These are phyloP conservation scores for Aspergillus udagawae DNA, from an alignment of 2,329 filamentous ascomycete genomes.

Conservation along the genomic window DNA sequence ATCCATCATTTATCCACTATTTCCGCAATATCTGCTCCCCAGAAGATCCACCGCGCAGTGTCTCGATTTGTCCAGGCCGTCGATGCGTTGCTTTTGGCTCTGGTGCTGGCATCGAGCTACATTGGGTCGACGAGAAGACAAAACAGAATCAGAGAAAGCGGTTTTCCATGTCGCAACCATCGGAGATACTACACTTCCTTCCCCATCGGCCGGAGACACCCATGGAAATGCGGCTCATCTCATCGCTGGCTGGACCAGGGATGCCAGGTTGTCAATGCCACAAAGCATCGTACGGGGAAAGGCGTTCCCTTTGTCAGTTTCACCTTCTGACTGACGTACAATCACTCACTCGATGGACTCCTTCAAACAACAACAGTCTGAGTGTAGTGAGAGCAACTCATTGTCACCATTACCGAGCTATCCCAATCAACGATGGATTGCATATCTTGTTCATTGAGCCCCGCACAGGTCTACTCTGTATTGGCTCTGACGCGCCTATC, in stretches of 20 bases:
- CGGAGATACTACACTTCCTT: conserved; percentile 53
- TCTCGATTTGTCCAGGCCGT: conserved; percentile 62
- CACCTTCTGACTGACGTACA: conserved; percentile 26
- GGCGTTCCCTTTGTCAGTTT: conserved; percentile 22
- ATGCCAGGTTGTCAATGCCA: conserved; percentile 28
- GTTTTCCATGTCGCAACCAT: conserved; percentile 40
- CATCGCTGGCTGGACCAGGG: conserved; percentile 50
- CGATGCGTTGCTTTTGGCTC: conserved; percentile 64
- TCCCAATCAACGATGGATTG: conserved; percentile 62
- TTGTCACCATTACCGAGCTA: conserved; percentile 59
- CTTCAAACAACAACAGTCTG: conserved; percentile 17
- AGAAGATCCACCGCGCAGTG: conserved; percentile 61
- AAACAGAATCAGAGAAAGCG: conserved; percentile 35
- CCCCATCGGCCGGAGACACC: conserved; percentile 50
- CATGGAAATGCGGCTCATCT: conserved; percentile 59
- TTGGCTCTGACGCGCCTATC: conserved; percentile 60
- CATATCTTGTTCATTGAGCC: conserved; percentile 65
- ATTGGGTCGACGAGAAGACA: conserved; percentile 53
- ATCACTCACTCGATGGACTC: conserved; percentile 22
- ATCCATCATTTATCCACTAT: conserved; percentile 35
- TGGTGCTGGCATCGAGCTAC: conserved; percentile 58
- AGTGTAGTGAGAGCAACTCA: conserved; percentile 40
- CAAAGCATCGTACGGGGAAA: conserved; percentile 15
- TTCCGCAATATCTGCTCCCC: conserved; percentile 55
- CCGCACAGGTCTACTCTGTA: conserved; percentile 50